A percentile compares a stretch with the other conserved stretches of the same genome.
Conservation (phyloP, 177 flowering plant genomes). For the Telopea speciosissima region DNA sequence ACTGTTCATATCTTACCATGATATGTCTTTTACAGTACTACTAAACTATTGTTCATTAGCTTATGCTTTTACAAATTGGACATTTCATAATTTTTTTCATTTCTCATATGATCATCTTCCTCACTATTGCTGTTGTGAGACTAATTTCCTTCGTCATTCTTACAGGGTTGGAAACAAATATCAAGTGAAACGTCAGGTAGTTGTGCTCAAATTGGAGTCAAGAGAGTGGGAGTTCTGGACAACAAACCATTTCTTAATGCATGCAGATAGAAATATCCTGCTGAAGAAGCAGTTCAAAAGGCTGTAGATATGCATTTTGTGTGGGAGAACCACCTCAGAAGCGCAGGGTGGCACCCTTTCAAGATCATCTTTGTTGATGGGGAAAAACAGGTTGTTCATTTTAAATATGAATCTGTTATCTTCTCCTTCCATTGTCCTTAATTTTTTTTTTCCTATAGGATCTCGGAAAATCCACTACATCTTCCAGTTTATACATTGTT, state of each 20-base stretch:
- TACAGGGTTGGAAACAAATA: no score
- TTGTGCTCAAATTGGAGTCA: no score
- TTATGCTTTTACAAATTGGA: neutral
- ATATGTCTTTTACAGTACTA: neutral
- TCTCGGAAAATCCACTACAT: no score
- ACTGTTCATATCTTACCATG: neutral
- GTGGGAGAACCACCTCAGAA: slow-evolving; percentile 57
- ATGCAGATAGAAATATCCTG: no score
- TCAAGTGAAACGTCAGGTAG: no score
- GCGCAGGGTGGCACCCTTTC: slow-evolving; percentile 73
- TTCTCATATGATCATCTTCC: no score
- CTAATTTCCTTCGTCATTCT: neutral
- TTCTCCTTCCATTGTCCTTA: neutral
- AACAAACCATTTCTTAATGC: no score
- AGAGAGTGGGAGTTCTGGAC: no score
- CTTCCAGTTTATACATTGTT: no score
- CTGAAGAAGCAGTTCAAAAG: slow-evolving; percentile 1
- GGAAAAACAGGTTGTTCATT: slow-evolving; percentile 26
- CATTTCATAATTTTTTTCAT: neutral
- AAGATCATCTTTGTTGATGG: slow-evolving; percentile 27
- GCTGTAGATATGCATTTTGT: slow-evolving; percentile 48
- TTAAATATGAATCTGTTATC: neutral
- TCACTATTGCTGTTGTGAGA: no score
- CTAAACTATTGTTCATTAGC: neutral
- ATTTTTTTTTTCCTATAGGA: no score